Conservation (phyloP, 139 green algal species). For the Dunaliella sp. region DNA sequence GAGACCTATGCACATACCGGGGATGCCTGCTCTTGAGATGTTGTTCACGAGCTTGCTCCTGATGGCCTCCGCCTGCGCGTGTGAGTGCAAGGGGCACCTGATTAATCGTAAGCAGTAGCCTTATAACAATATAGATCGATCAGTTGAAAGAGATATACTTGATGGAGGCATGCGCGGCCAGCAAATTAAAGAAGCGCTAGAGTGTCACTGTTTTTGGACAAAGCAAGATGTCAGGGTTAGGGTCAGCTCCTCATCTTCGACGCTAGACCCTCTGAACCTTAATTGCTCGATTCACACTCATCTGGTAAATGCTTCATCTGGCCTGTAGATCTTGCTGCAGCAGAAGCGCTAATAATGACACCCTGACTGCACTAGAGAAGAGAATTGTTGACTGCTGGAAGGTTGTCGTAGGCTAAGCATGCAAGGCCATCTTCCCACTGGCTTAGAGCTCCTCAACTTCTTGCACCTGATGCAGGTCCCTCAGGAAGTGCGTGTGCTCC, state of each 20-base stretch:
- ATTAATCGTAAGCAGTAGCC: no score
- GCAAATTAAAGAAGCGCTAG: not conserved
- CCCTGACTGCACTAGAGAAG: not conserved
- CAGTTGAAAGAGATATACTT: no score
- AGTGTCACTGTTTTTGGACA: not conserved
- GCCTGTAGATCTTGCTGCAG: no score
- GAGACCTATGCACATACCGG: constrained; percentile 40
- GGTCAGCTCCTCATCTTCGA: no score
- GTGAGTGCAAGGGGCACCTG: no score
- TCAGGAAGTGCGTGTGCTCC: constrained; percentile 75
- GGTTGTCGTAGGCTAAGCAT: no score
- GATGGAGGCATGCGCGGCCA: no score
- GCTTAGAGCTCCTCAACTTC: not conserved
- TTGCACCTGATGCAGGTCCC: constrained; percentile 55
- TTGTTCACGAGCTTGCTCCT: constrained; percentile 67
- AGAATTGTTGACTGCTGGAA: not conserved
- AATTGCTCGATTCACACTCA: not conserved
- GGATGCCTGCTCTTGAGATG: constrained; percentile 65
- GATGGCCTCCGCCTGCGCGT: constrained; percentile 61
- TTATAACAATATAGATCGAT: no score
- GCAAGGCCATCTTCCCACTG: not conserved
- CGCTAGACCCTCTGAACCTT: not conserved
- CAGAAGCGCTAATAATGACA: not conserved
- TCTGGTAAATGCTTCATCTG: not conserved
- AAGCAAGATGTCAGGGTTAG: no score